Conservation (phyloP, 352 stramenopile species). For the Globisporangium uncinulatum region DNA sequence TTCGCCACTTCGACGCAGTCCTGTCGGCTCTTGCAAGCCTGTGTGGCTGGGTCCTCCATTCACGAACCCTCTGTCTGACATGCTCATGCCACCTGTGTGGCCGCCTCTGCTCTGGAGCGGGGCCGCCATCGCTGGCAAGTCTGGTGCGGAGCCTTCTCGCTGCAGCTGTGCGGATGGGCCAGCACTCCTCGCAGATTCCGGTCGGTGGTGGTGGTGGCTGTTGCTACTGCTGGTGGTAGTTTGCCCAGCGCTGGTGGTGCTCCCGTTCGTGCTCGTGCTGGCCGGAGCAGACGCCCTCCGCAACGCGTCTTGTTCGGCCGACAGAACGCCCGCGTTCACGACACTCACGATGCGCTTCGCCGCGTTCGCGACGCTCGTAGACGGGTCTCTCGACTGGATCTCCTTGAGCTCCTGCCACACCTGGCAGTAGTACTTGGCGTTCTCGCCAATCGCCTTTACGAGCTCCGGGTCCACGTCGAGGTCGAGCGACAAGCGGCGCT, state of each 20-base stretch:
- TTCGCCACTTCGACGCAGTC: conserved; percentile 18
- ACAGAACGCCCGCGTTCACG: conserved; percentile 53
- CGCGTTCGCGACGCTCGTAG: conserved; percentile 59
- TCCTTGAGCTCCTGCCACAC: conserved; percentile 84
- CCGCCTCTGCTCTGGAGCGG: conserved; percentile 10
- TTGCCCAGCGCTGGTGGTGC: neutral
- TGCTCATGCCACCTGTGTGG: neutral
- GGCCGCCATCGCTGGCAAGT: conserved; percentile 13
- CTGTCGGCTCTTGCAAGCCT: conserved; percentile 17
- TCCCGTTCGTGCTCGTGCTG: neutral
- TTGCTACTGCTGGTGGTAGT: neutral
- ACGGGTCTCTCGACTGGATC: conserved; percentile 85
- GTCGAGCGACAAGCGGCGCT: conserved; percentile 15
- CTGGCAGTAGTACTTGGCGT: conserved; percentile 76
- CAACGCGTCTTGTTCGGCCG: conserved; percentile 45
- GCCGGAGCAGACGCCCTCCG: conserved; percentile 15
- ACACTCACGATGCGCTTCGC: conserved; percentile 64
- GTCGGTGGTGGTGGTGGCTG: neutral
- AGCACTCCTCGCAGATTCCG: conserved; percentile 6
- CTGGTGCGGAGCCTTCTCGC: conserved; percentile 34
- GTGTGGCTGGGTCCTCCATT: conserved; percentile 4
- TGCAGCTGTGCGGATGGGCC: conserved; percentile 18
- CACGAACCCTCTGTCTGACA: conserved; percentile 10
- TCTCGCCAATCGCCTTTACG: conserved; percentile 35
- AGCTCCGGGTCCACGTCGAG: conserved; percentile 41